Evolutionary conservation across 176 grass and related monocot genomes (phyloP), one percentile per base, ranked within the genome.

Genomic region (Rhipidocladum racemiflorum): DNA sequence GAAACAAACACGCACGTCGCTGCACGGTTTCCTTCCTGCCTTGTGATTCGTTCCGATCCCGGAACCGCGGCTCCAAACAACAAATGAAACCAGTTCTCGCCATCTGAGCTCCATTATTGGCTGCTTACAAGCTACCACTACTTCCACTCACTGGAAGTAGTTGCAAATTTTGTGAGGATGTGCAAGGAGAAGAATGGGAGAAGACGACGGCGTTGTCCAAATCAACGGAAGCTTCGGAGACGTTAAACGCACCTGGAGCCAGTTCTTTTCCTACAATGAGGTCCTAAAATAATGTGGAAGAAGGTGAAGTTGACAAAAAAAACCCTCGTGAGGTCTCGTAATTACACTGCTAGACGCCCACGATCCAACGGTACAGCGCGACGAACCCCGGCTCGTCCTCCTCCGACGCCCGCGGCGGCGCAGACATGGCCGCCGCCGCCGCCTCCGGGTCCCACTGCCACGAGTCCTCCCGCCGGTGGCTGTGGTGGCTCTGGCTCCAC

Each of bases 331-430:
- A 55, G 32, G 27, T 57, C 65, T 49, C 32, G 32, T 81, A 92
- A 90, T 95, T 79, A 90, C 80, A 83, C 51, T 29, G 32, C 68
- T 89, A 89, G 83, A 91, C 81, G 66, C 94, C 91, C 7, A 87
- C 83, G 15, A 97, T 92, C 94, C 94, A 97, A 55, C 94, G 81
- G 91, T 97, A 97, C 11, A 97, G 75, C 13, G 77, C 38, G 25
- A 91, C 50, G 70, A 91, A 79, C 3, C 81, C 83, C 51, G 81
- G n/a, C 15, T 87, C 90, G 27, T 90, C 91, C 14, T 84, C 84
- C 55, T 75, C 88, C 56, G 63, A 63, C 54, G 63, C 30, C 0
- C 36, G 78, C 63, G 62, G 78, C 63, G 62, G 57, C 71, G 76
- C 12, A 60, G 67, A 16, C 80, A 24, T 67, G 35, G 46, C 55